These are phyloP conservation scores for Durusdinium trenchii DNA, from an alignment of 73 alveolate genomes.

Conservation along the genomic window DNA sequence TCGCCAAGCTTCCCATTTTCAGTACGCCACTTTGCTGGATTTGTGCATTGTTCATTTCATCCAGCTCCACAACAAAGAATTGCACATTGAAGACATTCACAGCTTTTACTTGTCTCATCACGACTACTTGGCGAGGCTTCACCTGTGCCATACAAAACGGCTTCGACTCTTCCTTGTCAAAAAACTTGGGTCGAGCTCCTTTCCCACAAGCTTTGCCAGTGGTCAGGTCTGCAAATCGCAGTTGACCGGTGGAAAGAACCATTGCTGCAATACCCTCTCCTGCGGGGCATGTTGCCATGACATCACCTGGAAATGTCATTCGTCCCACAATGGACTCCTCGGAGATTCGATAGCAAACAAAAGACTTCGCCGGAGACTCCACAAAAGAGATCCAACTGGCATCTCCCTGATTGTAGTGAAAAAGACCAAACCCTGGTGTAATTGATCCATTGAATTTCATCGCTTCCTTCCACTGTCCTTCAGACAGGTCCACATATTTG, in stretches of 20 bases:
- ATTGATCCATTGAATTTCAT: slow-evolving; percentile 25
- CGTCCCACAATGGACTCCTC: slow-evolving; percentile 4
- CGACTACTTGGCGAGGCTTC: neutral
- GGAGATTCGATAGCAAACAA: neutral
- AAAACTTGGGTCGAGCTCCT: neutral
- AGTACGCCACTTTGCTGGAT: neutral
- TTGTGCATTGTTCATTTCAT: neutral
- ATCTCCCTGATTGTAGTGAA: neutral
- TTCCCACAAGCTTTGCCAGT: slow-evolving; percentile 35
- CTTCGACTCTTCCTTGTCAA: neutral
- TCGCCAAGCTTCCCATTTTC: neutral
- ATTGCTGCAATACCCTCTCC: slow-evolving; percentile 28
- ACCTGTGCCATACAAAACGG: neutral
- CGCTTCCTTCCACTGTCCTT: neutral
- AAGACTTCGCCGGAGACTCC: slow-evolving; percentile 46
- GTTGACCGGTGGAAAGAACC: neutral
- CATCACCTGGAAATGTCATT: neutral
- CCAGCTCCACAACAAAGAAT: neutral
- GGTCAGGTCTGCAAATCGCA: slow-evolving; percentile 35
- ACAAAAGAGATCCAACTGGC: slow-evolving; percentile 34
- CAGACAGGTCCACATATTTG: slow-evolving; percentile 4
- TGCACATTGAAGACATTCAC: neutral
- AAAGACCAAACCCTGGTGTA: neutral
- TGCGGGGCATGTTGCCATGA: neutral
- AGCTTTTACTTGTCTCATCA: neutral